Percentiles rank a stretch among this genome's conserved stretches.
Conservation (phyloP, 805 yeast species). For the Candida caryicola region DNA sequence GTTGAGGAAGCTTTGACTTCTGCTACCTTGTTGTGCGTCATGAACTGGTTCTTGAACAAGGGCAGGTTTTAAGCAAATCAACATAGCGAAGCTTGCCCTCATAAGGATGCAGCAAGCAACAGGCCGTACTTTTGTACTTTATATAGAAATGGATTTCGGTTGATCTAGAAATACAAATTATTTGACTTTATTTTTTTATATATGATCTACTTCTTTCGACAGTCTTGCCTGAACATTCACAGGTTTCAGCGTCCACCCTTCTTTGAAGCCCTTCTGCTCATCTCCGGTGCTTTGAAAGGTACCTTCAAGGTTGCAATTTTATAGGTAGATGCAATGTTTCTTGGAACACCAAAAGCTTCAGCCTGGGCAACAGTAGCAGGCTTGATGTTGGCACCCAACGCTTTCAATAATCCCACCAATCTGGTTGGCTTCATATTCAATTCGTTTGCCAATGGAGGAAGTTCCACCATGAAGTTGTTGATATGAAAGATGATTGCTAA, state of each 20-base stretch:
- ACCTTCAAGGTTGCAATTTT: slow-evolving; percentile 82
- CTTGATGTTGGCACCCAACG: slow-evolving; percentile 79
- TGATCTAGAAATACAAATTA: too few relatives aligned
- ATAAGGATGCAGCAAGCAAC: too few relatives aligned
- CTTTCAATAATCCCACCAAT: slow-evolving; percentile 64
- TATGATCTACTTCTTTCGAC: too few relatives aligned
- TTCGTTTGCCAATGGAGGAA: slow-evolving; percentile 82
- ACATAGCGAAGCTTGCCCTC: too few relatives aligned
- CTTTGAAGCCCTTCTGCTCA: slow-evolving; percentile 55
- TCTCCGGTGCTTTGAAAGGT: slow-evolving; percentile 86
- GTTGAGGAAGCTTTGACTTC: slow-evolving; percentile 8
- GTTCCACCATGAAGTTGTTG: slow-evolving; percentile 69
- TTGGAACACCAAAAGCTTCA: slow-evolving; percentile 67
- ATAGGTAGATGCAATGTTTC: slow-evolving; percentile 56
- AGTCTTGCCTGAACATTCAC: too few relatives aligned
- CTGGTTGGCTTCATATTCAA: slow-evolving; percentile 76
- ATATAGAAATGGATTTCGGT: too few relatives aligned
- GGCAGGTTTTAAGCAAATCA: background rate
- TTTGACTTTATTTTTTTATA: too few relatives aligned
- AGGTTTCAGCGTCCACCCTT: slow-evolving; percentile 28
- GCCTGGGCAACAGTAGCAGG: slow-evolving; percentile 71
- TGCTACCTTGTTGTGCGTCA: slow-evolving; percentile 1
- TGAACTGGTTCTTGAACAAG: slow-evolving; percentile 5
- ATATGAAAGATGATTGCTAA: slow-evolving; percentile 71
- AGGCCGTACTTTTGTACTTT: too few relatives aligned